These are phyloP conservation scores for Phlebopus sp. DNA, from an alignment of 1,284 basidiomycete species.

Conservation along the genomic window DNA sequence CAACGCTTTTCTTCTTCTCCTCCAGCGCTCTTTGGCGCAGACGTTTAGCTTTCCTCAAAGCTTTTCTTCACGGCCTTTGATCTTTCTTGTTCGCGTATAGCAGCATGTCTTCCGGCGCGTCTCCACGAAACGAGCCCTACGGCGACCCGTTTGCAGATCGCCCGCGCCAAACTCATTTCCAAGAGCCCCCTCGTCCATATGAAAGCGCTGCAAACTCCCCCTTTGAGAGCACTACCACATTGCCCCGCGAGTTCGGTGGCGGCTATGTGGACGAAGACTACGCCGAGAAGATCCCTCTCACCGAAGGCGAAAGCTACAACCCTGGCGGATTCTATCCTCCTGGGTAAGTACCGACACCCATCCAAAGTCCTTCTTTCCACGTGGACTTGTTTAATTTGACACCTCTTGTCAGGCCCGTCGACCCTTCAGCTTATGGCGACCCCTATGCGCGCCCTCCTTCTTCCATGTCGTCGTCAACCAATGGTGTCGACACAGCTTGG, in stretches of 20 bases:
- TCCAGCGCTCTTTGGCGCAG: slow-evolving; percentile 4
- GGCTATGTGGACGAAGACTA: slow-evolving; percentile 62
- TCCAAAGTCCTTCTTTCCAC: slow-evolving; percentile 1
- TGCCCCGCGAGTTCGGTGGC: slow-evolving; percentile 53
- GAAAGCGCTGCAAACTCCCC: slow-evolving; percentile 44
- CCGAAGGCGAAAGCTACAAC: slow-evolving; percentile 48
- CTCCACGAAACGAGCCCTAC: slow-evolving; percentile 39
- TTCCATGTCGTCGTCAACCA: slow-evolving; percentile 60
- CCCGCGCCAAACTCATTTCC: slow-evolving; percentile 56
- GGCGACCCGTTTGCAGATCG: slow-evolving; percentile 72
- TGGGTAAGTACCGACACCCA: slow-evolving; percentile 41
- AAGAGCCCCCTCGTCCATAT: slow-evolving; percentile 46
- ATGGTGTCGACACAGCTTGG: slow-evolving; percentile 73
- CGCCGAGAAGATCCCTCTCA: slow-evolving; percentile 71
- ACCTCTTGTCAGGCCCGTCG: slow-evolving; percentile 44
- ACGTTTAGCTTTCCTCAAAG: slow-evolving; percentile 11
- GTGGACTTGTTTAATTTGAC: not conserved
- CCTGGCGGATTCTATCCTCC: slow-evolving; percentile 69
- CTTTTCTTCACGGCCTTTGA: not conserved
- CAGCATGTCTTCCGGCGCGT: slow-evolving; percentile 46
- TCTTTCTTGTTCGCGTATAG: slow-evolving; percentile 7
- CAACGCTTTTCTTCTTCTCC: slow-evolving; percentile 17
- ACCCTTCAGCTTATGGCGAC: slow-evolving; percentile 64
- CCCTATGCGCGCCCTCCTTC: slow-evolving; percentile 66
- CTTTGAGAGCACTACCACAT: slow-evolving; percentile 52